Conservation (phyloP, 2,329 filamentous ascomycete genomes). For the Fusarium verrucosum region DNA sequence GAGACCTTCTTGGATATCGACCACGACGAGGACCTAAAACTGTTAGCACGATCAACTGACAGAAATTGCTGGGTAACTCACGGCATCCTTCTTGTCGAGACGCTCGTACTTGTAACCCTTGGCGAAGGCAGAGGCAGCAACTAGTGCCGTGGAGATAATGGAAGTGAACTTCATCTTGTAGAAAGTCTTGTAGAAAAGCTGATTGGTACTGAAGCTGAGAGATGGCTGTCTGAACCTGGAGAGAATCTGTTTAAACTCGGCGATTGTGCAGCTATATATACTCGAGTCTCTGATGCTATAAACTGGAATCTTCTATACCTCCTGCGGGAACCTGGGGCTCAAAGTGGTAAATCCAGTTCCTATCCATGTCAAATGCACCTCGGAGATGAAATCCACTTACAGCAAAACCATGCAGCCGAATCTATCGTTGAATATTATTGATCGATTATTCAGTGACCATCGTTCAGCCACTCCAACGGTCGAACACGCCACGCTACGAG, state of each 20-base stretch:
- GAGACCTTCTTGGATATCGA: conserved; percentile 52
- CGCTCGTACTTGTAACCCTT: conserved; percentile 39
- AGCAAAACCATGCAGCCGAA: conserved; percentile 3
- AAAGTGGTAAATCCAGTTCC: not conserved
- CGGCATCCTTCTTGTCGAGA: conserved; percentile 43
- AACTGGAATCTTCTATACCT: not conserved
- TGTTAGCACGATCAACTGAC: fast-evolving
- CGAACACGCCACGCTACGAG: not conserved
- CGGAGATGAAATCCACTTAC: conserved; percentile 5
- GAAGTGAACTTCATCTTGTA: conserved; percentile 35
- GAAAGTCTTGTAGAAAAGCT: not conserved
- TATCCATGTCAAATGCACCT: conserved; percentile 9
- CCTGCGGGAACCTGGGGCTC: not conserved
- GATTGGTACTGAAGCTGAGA: not conserved
- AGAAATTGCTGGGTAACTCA: not conserved
- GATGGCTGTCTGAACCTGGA: conserved; percentile 20
- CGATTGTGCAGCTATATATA: conserved; percentile 12
- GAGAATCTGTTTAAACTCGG: not conserved
- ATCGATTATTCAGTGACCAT: too few species aligned
- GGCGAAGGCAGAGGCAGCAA: conserved; percentile 26
- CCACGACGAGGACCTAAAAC: conserved; percentile 48
- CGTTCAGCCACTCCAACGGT: conserved; percentile 1
- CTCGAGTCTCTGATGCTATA: not conserved
- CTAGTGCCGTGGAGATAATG: conserved; percentile 24
- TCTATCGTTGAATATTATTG: not conserved